These are phyloP conservation scores for Picocystis sp. DNA, from an alignment of 163 green algal genomes.

Conservation along the genomic window DNA sequence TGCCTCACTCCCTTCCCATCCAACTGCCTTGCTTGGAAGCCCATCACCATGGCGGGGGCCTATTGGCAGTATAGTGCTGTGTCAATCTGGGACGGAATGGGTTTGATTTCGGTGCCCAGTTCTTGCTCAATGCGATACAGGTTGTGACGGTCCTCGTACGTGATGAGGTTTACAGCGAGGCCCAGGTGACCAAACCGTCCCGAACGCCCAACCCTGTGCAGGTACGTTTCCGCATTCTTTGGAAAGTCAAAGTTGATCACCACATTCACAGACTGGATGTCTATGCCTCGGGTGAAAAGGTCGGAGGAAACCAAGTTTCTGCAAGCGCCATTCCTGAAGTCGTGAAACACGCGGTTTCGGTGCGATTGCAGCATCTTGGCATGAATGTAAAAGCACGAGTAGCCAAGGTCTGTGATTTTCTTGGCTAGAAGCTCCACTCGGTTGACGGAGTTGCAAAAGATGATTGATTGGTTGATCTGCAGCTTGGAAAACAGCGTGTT, in stretches of 20 bases:
- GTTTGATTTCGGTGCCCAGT: slow-evolving; percentile 97
- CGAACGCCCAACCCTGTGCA: slow-evolving; percentile 86
- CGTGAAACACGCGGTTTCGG: slow-evolving; percentile 98
- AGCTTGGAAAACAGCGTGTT: slow-evolving; percentile 99
- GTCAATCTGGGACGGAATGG: slow-evolving; percentile 92
- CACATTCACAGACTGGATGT: slow-evolving; percentile 98
- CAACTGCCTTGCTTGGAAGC: too few species aligned
- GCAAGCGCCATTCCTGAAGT: slow-evolving; percentile 96
- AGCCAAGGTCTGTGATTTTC: slow-evolving; percentile 99
- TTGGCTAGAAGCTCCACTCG: slow-evolving; percentile 97
- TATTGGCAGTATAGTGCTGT: slow-evolving; percentile 85
- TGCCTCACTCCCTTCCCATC: too few species aligned
- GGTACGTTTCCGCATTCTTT: slow-evolving; percentile 98
- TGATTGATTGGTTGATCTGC: slow-evolving; percentile 98
- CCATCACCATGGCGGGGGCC: not conserved
- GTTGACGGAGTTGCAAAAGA: slow-evolving; percentile 99
- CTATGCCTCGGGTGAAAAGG: slow-evolving; percentile 97
- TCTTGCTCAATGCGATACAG: slow-evolving; percentile 98
- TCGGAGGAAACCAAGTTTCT: slow-evolving; percentile 97
- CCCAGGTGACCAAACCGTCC: slow-evolving; percentile 95
- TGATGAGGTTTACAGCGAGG: slow-evolving; percentile 98
- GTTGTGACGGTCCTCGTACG: slow-evolving; percentile 96
- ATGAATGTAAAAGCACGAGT: slow-evolving; percentile 99
- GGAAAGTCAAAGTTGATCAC: slow-evolving; percentile 99
- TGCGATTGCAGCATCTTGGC: slow-evolving; percentile 98